Evolutionary conservation across 2,329 filamentous ascomycete species (phyloP).

Genomic region (Intubia oerlemansii): DNA sequence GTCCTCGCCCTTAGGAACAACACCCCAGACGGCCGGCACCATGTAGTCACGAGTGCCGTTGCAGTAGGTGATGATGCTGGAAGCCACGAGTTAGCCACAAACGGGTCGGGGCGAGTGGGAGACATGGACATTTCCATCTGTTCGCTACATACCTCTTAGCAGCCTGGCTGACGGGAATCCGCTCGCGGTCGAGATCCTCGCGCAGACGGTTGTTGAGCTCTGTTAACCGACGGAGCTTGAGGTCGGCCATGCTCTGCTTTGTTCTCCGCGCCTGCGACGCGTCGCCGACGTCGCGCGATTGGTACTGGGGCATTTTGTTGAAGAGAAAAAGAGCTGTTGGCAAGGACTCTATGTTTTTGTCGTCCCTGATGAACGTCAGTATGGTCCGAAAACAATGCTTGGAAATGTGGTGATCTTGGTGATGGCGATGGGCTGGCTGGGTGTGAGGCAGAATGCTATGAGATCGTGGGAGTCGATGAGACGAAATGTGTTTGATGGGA

Average conservation of each 20-base stretch:
- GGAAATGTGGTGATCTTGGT: no score
- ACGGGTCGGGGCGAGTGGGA: background rate
- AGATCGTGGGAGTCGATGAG: no score
- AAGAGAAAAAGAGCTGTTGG: no score
- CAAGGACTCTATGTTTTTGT: no score
- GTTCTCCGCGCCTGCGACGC: constrained; percentile 63
- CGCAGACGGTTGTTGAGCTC: constrained; percentile 92
- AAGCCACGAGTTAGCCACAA: background rate
- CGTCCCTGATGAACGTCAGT: no score
- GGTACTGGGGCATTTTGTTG: constrained; percentile 51
- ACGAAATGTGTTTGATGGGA: no score
- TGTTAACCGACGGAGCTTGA: constrained; percentile 88
- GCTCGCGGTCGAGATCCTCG: constrained; percentile 85
- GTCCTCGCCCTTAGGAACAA: constrained; percentile 85
- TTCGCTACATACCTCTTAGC: constrained; percentile 51
- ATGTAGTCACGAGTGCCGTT: constrained; percentile 97
- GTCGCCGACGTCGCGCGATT: constrained; percentile 44
- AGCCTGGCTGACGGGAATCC: constrained; percentile 89
- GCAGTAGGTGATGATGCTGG: constrained; percentile 90
- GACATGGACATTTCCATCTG: no score
- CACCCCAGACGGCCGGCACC: constrained; percentile 93
- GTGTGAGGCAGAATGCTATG: no score
- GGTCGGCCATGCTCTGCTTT: constrained; percentile 97
- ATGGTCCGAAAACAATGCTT: no score
- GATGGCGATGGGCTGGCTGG: no score